Base-by-base conservation (phyloP, 345 rosid species). In the Hibiscus tridactylites region DNA sequence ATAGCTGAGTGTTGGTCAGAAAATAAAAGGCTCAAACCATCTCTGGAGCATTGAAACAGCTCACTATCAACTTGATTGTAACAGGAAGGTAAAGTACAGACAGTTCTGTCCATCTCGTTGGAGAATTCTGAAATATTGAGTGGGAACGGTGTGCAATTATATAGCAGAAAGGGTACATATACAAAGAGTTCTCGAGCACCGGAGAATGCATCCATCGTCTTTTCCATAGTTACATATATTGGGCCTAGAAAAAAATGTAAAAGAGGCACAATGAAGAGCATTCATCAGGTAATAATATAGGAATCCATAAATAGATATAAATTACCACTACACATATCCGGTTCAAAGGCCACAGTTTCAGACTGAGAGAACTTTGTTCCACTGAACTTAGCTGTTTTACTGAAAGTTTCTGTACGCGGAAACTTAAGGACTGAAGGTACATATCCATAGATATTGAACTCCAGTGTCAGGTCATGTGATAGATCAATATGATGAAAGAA, bases 401-500 rank as follows among this genome's bases (percentile, higher is more conserved):
- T 81, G 78, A 91, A 91, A 71, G 83, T 77, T 84, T 93, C 97
- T 62, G 90, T 75, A 72, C 88, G 91, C 19, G 92, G 88, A 81
- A 93, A 91, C 84, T 87, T 91, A 64, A 90, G 75, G 70, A 75
- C 49, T 47, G 90, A 85, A 71, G 89, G 77, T 76, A 72, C 84
- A 77, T 68, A 88, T 67, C 91, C 94, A 66, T 81, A 74, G 80
- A 93, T 28, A 74, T 73, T 79, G 84, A 93, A 82, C 83, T 83
- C 86, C 53, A 93, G 79, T 72, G 77, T 79, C 68, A 93, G 77
- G 78, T 91, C 98, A 81, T 90, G 97, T 17, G 90, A 91, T 77
- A 91, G 90, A 80, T 93, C 98, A 56, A 88, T 80, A 79, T 91
- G 90, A 87, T 91, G 90, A 78, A 91, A 91, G n/a, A 85, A 83